Base-by-base conservation (phyloP, 306 rosid genomes). In the Prunus kanzakura region DNA sequence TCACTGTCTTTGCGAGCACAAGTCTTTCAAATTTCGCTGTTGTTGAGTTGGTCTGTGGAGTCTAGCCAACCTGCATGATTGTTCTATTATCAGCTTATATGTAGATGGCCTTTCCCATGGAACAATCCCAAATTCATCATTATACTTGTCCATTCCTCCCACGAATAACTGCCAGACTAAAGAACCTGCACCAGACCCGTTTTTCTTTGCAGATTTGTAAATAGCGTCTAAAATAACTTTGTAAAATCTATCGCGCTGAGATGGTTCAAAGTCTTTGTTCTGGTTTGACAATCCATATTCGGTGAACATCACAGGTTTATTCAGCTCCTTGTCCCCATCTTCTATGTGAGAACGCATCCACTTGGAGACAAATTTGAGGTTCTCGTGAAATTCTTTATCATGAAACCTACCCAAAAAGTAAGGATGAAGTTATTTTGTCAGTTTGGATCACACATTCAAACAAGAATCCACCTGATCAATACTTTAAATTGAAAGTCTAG, bases 281-380 rank as follows among this genome's bases (percentile, higher is more conserved):
- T 82, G 74, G 88, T 89, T 84, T 47, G 99, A 91, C 79, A 89
- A 79, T 25, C 99, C 98, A 19, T 82, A 95, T 78, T 95, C 99
- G 3, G 99, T 90, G 84, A 92, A 96, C 91, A 96, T 76, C 69
- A 96, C 87, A 9, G 99, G 99, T 81, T 84, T 96, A 38, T 85
- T 86, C 86, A 96, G 81, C 65, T 80, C 88, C 74, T 71, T 89
- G 76, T 91, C 88, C 52, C 99, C 93, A 62, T 96, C 99, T 81
- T 92, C 96, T 52, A 96, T 96, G 88, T 96, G 99, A 62, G 99
- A 92, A 64, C 51, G 81, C 97, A 89, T 91, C 99, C 99, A 96
- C 86, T 96, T 91, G 47, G 88, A 79, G 11, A 96, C 88, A 71
- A 87, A 96, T 73, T 82, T 82, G 67, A 96, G 87, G 51, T 86